A percentile compares a stretch with the other conserved stretches of the same genome.
These are phyloP conservation scores for Penicillium brasilianum DNA, from an alignment of 2,329 filamentous ascomycete genomes.

Conservation along the genomic window DNA sequence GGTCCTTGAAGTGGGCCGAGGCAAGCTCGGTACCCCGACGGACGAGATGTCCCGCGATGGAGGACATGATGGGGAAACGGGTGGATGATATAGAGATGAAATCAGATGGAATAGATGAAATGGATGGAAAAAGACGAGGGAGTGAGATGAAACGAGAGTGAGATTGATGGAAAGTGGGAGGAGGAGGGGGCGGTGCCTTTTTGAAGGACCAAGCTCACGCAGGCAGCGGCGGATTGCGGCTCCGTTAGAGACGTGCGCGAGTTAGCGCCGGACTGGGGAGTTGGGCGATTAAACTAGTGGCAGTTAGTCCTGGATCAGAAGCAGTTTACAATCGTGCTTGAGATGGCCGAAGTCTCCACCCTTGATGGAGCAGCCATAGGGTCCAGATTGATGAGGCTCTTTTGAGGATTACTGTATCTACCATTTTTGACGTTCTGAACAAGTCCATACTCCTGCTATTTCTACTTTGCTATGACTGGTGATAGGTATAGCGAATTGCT, in stretches of 20 bases:
- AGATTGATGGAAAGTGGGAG: neutral
- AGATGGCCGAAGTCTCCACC: neutral
- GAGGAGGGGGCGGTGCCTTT: neutral
- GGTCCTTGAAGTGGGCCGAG: slow-evolving; percentile 28
- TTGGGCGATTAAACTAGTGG: neutral
- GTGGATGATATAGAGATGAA: slow-evolving; percentile 5
- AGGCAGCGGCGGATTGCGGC: neutral
- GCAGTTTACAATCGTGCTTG: neutral
- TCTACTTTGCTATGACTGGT: too few species aligned
- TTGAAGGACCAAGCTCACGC: neutral
- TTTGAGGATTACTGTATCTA: too few species aligned
- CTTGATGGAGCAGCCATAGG: neutral
- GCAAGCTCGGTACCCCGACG: slow-evolving; percentile 45
- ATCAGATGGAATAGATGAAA: slow-evolving; percentile 1
- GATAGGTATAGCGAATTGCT: too few species aligned
- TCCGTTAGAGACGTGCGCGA: neutral
- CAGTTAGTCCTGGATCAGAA: neutral
- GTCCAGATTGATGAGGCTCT: neutral
- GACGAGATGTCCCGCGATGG: slow-evolving; percentile 37
- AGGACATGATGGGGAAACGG: slow-evolving; percentile 33
- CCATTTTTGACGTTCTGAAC: too few species aligned
- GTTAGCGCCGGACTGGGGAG: neutral
- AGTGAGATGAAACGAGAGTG: neutral
- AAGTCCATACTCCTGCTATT: too few species aligned
- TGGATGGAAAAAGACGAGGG: neutral